These are phyloP conservation scores for Eucommia ulmoides DNA, from an alignment of 257 asterid genomes.

Conservation along the genomic window DNA sequence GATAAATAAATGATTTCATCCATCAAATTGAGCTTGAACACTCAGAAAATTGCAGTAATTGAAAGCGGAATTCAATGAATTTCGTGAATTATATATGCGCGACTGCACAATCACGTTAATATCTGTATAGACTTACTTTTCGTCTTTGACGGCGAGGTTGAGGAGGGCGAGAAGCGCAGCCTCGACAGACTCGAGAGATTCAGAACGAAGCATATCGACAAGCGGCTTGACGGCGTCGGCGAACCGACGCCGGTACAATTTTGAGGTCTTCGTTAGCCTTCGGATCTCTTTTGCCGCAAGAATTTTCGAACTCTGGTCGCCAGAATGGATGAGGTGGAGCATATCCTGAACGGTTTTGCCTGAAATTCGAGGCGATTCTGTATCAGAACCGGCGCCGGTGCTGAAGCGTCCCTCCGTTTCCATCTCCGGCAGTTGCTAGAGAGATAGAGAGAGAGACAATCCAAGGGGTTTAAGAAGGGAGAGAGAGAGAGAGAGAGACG, in stretches of 20 bases:
- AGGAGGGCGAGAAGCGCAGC: conserved; percentile 75
- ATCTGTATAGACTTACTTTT: conserved; percentile 51
- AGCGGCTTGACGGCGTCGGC: conserved; percentile 53
- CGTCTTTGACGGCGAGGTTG: conserved; percentile 79
- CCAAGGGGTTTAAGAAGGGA: no score
- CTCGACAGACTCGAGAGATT: conserved; percentile 41
- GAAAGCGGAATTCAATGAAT: no score
- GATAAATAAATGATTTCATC: no score
- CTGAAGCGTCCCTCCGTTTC: conserved; percentile 11
- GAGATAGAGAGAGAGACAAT: conserved; percentile 4
- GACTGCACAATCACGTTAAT: no score
- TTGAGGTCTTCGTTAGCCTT: conserved; percentile 73
- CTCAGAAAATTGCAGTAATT: neutral
- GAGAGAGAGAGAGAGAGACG: conserved; percentile 16
- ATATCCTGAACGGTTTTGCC: conserved; percentile 27
- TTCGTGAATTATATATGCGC: no score
- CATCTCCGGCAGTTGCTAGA: conserved; percentile 4
- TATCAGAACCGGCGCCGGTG: conserved; percentile 17
- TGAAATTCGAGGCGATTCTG: conserved; percentile 17
- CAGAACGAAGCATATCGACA: conserved; percentile 53
- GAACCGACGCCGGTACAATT: conserved; percentile 72
- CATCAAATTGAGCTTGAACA: neutral
- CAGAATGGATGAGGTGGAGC: conserved; percentile 45
- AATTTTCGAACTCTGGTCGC: conserved; percentile 24
- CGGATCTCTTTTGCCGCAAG: conserved; percentile 79